These are phyloP conservation scores for Fusarium caatingaense DNA, from an alignment of 2,329 filamentous ascomycete species.

Conservation along the genomic window DNA sequence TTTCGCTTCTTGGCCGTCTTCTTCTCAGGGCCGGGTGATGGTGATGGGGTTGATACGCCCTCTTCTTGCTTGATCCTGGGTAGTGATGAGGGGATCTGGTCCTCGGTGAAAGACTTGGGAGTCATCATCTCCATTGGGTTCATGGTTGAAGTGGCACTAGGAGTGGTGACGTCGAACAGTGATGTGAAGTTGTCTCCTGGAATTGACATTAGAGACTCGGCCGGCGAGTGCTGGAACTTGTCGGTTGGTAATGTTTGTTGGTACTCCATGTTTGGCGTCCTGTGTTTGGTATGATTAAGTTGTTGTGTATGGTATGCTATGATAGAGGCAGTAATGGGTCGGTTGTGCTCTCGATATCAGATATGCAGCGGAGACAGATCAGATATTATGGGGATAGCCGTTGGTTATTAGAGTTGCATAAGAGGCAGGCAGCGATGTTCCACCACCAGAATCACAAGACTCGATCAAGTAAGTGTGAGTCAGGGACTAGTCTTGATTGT, in stretches of 20 bases:
- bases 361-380: constrained; percentile 14
- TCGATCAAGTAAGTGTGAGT: constrained; percentile 43
- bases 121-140: constrained; percentile 64
- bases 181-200: constrained; percentile 62
- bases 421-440: constrained; percentile 31
- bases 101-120: constrained; percentile 55
- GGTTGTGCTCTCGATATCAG: constrained; percentile 11
- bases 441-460: constrained; percentile 32
- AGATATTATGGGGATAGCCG: constrained; percentile 15
- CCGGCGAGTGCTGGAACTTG: constrained; percentile 66
- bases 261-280: constrained; percentile 52
- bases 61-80: constrained; percentile 33
- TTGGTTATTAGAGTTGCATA: constrained; percentile 5
- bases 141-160: constrained; percentile 51
- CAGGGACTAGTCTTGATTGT: constrained; percentile 32
- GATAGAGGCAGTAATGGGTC: constrained; percentile 5
- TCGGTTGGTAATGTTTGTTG: constrained; percentile 57
- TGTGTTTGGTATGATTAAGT: constrained; percentile 28
- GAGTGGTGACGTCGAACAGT: constrained; percentile 56
- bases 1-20: constrained; percentile 93
- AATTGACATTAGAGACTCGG: constrained; percentile 65
- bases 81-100: constrained; percentile 29
- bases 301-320: not conserved
- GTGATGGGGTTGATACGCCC: constrained; percentile 43
- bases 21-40: constrained; percentile 61